Base-by-base conservation (phyloP, 2,329 filamentous ascomycete genomes). In the Rugonectria rugulosa region DNA sequence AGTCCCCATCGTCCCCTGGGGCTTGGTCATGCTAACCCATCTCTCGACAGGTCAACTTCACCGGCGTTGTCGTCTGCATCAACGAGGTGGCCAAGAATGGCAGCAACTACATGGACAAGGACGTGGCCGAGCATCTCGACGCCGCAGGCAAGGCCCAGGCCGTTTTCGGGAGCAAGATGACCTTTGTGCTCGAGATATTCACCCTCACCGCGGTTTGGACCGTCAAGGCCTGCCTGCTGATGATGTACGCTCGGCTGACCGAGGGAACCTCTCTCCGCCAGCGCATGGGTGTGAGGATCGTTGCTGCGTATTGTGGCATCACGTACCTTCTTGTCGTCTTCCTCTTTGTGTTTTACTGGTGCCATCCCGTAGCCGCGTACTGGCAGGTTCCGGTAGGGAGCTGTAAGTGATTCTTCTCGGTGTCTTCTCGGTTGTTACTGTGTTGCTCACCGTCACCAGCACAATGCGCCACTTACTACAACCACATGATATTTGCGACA, bases 321-420 rank as follows among this genome's bases (percentile, higher is more conserved):
- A 73, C 75, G 2, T 84, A 81, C 47, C 49, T 82, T 36, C 50
- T 83, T 10, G 80, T 82, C 67, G 75, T 80, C 19, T 70, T 81
- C 19, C 66, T 82, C 14, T 83, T 82, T 62, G 72, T 82, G 12
- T 81, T 72, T 19, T 80, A 78, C 36, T 85, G 82, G 82, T 85
- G 82, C 60, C 72, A 73, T 5, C 82, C 82, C 0, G 79, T 81
- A 32, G 61, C 70, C 8, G 73, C 81, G 46, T 85, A 84, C 59
- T 85, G 80, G 79, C 72, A 76, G 6, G 74, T 83, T 0, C 81
- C 81, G 0, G 72, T 77, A 1, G 66, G 64, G 14, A 72, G 71
- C 41, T 38, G 69, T 73, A 34, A 5, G 69, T 52, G 2, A 3
- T 29, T 15, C n/a, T 5, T 5, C n/a, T n/a, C n/a, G n/a, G n/a